A percentile compares a stretch with the other conserved stretches of the same genome.
Evolutionary conservation across 345 rosid genomes (phyloP).

Genomic region (Camelina neglecta): DNA sequence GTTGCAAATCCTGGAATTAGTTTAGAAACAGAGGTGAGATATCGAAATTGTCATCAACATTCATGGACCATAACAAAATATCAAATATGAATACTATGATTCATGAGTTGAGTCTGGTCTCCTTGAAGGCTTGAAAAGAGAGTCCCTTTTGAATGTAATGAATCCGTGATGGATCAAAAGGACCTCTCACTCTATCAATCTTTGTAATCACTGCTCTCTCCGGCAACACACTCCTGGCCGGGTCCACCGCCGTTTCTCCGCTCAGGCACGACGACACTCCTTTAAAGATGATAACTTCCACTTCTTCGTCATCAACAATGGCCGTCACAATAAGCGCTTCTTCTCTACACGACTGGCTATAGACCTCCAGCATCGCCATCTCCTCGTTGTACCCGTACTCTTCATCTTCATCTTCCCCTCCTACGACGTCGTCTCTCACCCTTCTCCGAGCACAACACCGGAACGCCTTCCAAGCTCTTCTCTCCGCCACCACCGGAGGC

Average conservation of each 20-base stretch:
- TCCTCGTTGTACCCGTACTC: constrained; percentile 64
- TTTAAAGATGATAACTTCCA: constrained; percentile 75
- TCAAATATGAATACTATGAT: no score
- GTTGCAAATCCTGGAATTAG: not conserved
- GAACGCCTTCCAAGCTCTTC: constrained; percentile 3
- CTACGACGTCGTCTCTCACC: constrained; percentile 46
- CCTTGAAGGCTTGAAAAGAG: constrained; percentile 55
- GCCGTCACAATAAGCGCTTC: constrained; percentile 84
- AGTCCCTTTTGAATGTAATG: constrained; percentile 64
- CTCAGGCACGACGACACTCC: constrained; percentile 84
- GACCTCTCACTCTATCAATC: constrained; percentile 76
- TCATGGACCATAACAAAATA: not conserved
- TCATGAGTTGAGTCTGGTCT: constrained; percentile 7
- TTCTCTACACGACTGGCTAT: constrained; percentile 59
- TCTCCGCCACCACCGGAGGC: not conserved
- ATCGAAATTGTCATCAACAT: not conserved
- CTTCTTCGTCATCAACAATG: constrained; percentile 60
- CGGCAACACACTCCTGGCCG: constrained; percentile 81
- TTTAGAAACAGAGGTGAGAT: not conserved
- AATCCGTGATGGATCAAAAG: constrained; percentile 75
- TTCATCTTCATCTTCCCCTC: constrained; percentile 47
- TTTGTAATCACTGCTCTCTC: constrained; percentile 64
- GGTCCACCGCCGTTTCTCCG: constrained; percentile 71
- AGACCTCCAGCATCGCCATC: constrained; percentile 64
- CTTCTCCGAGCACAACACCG: constrained; percentile 58